Evolutionary conservation across 2,329 filamentous ascomycete species (phyloP), one percentile per base, ranked within the genome.

Genomic region (Colletotrichum ledebouriae): DNA sequence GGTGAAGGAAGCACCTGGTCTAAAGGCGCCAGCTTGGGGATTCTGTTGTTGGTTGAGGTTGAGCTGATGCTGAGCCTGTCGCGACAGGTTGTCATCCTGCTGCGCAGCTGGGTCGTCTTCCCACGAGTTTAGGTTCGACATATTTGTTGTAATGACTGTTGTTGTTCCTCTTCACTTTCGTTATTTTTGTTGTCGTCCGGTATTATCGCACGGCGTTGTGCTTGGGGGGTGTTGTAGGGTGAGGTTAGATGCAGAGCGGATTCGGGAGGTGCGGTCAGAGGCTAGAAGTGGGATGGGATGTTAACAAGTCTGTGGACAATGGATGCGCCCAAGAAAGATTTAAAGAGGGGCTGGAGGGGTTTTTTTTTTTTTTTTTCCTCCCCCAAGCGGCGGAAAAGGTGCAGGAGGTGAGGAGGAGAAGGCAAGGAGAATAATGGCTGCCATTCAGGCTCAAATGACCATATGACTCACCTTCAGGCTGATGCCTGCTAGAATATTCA

Each of bases 91-190:
- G 75, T 93, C 91, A 75, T 94, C 91, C 84, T 93, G 91, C 71
- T 93, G 91, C 71, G 89, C 90, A 63, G 90, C 85, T 76, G 90
- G 90, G 76, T 94, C 93, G 76, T 97, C 94, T 83, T 98, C 94
- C 93, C 96, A 98, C 71, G 94, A 97, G 80, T 97, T 94, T 76
- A 94, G 92, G 80, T 94, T 90, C 75, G 94, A 92, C 94, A 97
- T 97, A 76, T 63, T 86, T 73, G 69, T 53, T 42, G 20, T 52
- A 41, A n/a, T 58, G 50, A 39, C 37, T 12, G 10, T 39, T 15
- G 37, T 2, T 7, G 29, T 29, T 29, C 29, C 6, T 29, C 29
- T 29, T 29, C 6, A 7, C 29, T 29, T 9, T 7, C 29, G 29
- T 29, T 29, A 29, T 2, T 29, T 29, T 29, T 6, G 6, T 29